These are phyloP conservation scores for Colletotrichum sp. DNA, from an alignment of 2,329 filamentous ascomycete genomes.

Conservation along the genomic window DNA sequence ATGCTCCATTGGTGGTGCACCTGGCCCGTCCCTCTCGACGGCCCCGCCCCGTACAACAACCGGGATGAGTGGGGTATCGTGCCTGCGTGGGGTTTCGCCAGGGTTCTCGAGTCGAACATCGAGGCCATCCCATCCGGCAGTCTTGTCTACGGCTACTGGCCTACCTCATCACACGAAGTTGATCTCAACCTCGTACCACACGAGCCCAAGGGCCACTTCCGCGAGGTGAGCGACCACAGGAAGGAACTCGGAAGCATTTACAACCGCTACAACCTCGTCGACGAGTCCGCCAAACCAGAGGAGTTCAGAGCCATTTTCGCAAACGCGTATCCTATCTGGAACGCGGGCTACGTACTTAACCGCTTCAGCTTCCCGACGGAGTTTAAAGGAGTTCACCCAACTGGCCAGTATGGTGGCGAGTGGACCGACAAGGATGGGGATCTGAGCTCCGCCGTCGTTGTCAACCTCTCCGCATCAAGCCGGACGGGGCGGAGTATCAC, in stretches of 20 bases:
- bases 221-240: slow-evolving; percentile 40
- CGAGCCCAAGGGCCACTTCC: slow-evolving; percentile 32
- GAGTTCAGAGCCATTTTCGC: slow-evolving; percentile 8
- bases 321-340: slow-evolving; percentile 26
- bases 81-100: slow-evolving; percentile 53
- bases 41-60: slow-evolving; percentile 39
- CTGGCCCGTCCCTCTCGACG: slow-evolving; percentile 43
- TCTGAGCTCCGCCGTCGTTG: slow-evolving; percentile 34
- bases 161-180: slow-evolving; percentile 40
- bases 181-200: slow-evolving; percentile 38
- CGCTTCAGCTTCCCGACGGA: slow-evolving; percentile 35
- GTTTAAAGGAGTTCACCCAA: slow-evolving; percentile 23
- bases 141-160: slow-evolving; percentile 47
- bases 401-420: slow-evolving; percentile 5
- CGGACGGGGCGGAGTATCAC: slow-evolving; percentile 32
- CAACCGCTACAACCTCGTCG: slow-evolving; percentile 42
- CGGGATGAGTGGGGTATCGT: slow-evolving; percentile 46
- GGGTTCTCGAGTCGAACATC: slow-evolving; percentile 45
- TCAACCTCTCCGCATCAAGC: slow-evolving; percentile 32
- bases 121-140: slow-evolving; percentile 34
- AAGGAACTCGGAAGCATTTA: slow-evolving; percentile 36
- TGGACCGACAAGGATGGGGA: slow-evolving; percentile 37
- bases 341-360: slow-evolving; percentile 33
- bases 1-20: slow-evolving; percentile 43
- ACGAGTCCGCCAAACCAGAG: neutral